These are phyloP conservation scores for Pleurotus djamor DNA, from an alignment of 768 basidiomycete species.

Conservation along the genomic window DNA sequence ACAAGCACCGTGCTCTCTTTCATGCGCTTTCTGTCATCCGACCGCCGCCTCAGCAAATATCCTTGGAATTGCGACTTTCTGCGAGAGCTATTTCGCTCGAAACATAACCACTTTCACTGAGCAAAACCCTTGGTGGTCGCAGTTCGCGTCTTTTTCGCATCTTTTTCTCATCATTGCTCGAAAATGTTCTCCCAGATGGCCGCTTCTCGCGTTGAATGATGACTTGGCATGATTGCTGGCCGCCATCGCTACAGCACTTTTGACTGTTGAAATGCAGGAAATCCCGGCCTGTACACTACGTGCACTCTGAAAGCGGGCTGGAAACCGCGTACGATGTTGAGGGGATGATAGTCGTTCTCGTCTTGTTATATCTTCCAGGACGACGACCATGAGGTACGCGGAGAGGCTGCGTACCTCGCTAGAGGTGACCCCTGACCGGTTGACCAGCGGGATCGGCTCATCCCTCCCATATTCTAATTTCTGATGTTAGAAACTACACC, in stretches of 20 bases:
- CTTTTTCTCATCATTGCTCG: background rate
- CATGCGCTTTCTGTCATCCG: background rate
- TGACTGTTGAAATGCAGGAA: background rate
- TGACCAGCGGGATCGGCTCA: too few relatives aligned
- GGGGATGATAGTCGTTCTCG: too few relatives aligned
- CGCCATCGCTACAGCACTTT: background rate
- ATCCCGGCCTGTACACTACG: too few relatives aligned
- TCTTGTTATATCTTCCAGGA: too few relatives aligned
- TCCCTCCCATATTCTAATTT: too few relatives aligned
- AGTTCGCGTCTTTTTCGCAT: background rate
- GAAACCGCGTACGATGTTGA: too few relatives aligned
- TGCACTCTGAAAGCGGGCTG: too few relatives aligned
- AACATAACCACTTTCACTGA: background rate
- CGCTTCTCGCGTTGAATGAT: background rate
- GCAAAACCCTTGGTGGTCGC: too few relatives aligned
- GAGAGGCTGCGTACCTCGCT: background rate
- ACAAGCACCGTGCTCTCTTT: conserved; percentile 4
- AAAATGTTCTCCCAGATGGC: background rate
- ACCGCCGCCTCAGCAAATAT: background rate
- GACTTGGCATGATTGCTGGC: background rate
- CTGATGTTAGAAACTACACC: too few relatives aligned
- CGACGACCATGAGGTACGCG: background rate
- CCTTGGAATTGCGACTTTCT: too few relatives aligned
- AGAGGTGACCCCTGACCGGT: background rate
- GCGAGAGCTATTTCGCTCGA: background rate